Evolutionary conservation across 257 asterid species (phyloP), one percentile per base, ranked within the genome.

Genomic region (Solanum gandarillasii): DNA sequence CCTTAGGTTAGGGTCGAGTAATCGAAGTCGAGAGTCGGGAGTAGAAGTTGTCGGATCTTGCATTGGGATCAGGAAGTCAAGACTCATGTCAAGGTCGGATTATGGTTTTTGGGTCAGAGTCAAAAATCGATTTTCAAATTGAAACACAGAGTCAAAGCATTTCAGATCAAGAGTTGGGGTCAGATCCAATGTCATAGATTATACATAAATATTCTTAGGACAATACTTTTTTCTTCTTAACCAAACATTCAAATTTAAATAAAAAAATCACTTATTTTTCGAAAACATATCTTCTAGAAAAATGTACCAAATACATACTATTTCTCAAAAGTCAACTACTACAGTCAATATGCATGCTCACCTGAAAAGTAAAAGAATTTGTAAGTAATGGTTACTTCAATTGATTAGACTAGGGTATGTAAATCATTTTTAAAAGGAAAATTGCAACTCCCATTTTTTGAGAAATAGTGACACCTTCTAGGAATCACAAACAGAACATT

Each of bases 61-160:
- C 62, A 52, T 52, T 23, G 14, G 1, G 6, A 10, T n/a, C 4
- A 4, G 13, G 7, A 3, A 62, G 3, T 10, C 31, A 62, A 10
- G 71, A 9, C 71, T 62, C 31, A 9, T 4, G 6, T 62, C 31
- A 9, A 62, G 31, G 14, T 62, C 6, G 6, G 31, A 23, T 4
- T 23, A 10, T n/a, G 6, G 1, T 0, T 62, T 10, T 23, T n/a
- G 7, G 6, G 1, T 62, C 27, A 1, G 7, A 23, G 6, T 62
- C 0, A 4, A 62, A 9, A 62, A 12, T 23, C 7, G 0, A 0
- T 4, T 62, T 1, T 62, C 14, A 0, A 62, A 62, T 62, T n/a
- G 7, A 10, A 10, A 62, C 7, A 62, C 2, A 9, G 7, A 10
- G 16, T 62, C 0, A 0, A 0, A 62, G 5, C 29, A 23, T 23